A percentile compares a stretch with the other conserved stretches of the same genome.
Conservation (phyloP, 805 yeast genomes). For the Saccharomyces eubayanus region DNA sequence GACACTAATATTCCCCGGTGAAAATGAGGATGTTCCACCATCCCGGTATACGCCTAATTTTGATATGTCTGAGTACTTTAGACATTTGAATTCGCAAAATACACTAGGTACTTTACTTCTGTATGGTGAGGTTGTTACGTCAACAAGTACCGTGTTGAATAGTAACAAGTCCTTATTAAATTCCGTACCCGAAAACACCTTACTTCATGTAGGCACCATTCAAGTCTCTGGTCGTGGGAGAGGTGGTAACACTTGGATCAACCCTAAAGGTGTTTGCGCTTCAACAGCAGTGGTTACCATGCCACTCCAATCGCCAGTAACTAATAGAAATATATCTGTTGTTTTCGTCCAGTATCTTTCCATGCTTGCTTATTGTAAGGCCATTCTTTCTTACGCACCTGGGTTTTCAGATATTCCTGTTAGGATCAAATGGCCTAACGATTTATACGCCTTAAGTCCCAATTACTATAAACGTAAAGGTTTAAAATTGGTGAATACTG, state of each 20-base stretch:
- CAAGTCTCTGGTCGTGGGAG: conserved; percentile 92
- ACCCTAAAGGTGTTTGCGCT: conserved; percentile 87
- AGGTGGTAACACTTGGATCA: conserved; percentile 92
- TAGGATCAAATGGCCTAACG: conserved; percentile 94
- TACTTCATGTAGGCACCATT: conserved; percentile 52
- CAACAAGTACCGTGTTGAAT: conserved; percentile 76
- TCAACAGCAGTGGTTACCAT: conserved; percentile 62
- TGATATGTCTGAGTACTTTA: conserved; percentile 50
- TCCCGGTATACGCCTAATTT: conserved; percentile 61
- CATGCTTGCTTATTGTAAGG: conserved; percentile 74
- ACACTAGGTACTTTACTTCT: conserved; percentile 55
- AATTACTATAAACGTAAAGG: conserved; percentile 37
- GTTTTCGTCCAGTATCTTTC: conserved; percentile 83
- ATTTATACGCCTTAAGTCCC: conserved; percentile 68
- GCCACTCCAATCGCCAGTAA: conserved; percentile 34
- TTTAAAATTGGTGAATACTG: conserved; percentile 16
- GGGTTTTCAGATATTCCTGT: conserved; percentile 74
- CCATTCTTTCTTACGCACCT: conserved; percentile 49
- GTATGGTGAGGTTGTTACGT: conserved; percentile 85
- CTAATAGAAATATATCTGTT: conserved; percentile 45
- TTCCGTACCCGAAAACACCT: conserved; percentile 33
- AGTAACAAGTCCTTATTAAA: conserved; percentile 53
- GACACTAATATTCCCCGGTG: conserved; percentile 38
- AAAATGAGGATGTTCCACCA: conserved; percentile 41
- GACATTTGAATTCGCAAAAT: conserved; percentile 24